Base-by-base conservation (phyloP, 768 basidiomycete species). In the Ephemerocybe angulata region DNA sequence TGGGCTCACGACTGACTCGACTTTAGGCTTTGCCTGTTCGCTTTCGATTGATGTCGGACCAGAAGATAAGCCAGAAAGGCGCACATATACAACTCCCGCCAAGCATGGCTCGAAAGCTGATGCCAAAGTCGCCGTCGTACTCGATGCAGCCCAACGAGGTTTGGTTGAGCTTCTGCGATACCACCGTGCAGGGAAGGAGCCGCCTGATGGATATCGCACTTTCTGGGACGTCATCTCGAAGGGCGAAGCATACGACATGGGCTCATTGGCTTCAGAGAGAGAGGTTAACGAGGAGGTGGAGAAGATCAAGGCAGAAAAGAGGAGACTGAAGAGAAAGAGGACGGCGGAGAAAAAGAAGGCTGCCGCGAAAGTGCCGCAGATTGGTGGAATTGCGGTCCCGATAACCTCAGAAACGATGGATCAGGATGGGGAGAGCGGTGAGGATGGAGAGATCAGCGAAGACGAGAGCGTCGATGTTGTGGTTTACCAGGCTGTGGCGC, bases 131-230 rank as follows among this genome's bases (percentile, higher is more conserved):
- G 85, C 82, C 13, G 85, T 80, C 11, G 69, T 77, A 1, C 74
- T 72, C 52, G 66, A 67, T 2, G 87, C 85, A 2, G 79, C 76
- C 15, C 71, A 82, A 57, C 66, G 77, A 57, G 86, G 87, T 10
- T 71, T 74, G 17, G 64, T 88, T 38, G 85, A 88, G 56, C 76
- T 85, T 42, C 63, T 88, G 22, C 78, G 80, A n/a, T 84, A 81
- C 61, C 48, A 81, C 61, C 48, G 30, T n/a, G 72, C 66, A 24
- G 83, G 83, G 24, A 58, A 63, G 35, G 64, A 67, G 0, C 64
- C 72, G 11, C 78, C 81, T 1, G 61, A 69, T 24, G 76, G 70
- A 13, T 79, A 83, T 55, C 59, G 61, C 22, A 69, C 72, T 1
- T 74, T 75, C 59, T 72, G 70, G 68, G 67, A 69, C 51, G 61